Evolutionary conservation across 176 grass and related monocot species (phyloP), one percentile per base, ranked within the genome.

Genomic region (Oryza meyeriana): DNA sequence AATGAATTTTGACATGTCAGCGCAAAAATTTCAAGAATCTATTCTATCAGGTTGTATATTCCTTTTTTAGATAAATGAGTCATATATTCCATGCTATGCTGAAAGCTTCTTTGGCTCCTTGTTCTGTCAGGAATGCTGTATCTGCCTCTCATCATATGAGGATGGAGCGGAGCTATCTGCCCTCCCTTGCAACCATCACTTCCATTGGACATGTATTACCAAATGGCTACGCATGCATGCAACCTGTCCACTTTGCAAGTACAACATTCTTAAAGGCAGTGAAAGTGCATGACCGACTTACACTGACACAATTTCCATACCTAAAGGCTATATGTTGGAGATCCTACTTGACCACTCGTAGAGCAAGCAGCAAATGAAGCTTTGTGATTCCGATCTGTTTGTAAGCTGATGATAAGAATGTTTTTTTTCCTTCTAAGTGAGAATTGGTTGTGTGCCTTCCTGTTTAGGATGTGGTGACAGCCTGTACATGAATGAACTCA

Each of bases 111-210:
- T 90, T 89, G 10, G 57, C 75, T 33, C 7, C 41, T 90, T 89
- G 12, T 73, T 79, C 33, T 44, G 20, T 33, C 74, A 97, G 94
- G 94, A 91, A 66, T 97, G 94, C n/a, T 94, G 91, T 79, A 86
- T 97, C 48, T 97, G 94, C 81, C 87, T 97, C 12, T 87, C 87
- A 12, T 83, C 89, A 17, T 97, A 97, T 14, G 91, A 97, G 31
- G 87, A 97, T 50, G 91, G 89, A 75, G 69, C 58, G 2, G 91
- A 97, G 86, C 66, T 97, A 52, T 90, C 82, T 78, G 94, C 94
- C 38, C 91, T 97, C 77, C 94, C 94, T 72, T 97, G 94, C 64
- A 97, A 97, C 72, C 94, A 97, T 87, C 91, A 97, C 62, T 97
- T 94, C 86, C 94, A 97, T 28, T 93, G 86, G 17, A 81, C 84